Evolutionary conservation across 176 grass and related monocot genomes (phyloP).

Genomic region (Musa itinerans): DNA sequence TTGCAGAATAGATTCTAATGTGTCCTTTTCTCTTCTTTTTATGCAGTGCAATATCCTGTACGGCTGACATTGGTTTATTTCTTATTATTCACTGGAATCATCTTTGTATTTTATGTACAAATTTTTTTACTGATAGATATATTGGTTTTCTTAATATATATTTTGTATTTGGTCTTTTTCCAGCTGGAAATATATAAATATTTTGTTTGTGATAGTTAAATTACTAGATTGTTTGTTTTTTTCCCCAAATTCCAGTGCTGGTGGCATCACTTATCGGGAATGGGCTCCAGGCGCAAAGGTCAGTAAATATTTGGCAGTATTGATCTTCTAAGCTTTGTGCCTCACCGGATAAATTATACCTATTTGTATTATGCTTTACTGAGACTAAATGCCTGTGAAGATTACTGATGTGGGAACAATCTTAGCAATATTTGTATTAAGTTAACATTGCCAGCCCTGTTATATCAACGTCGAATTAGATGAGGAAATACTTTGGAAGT

Average conservation of each 20-base stretch:
- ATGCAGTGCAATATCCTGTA: too few species aligned
- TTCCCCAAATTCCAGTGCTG: conserved; percentile 29
- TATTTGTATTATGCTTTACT: neutral
- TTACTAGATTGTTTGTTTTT: neutral
- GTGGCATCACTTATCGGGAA: conserved; percentile 88
- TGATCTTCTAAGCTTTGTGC: neutral
- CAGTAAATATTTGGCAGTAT: conserved; percentile 20
- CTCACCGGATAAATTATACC: neutral
- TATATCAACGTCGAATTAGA: too few species aligned
- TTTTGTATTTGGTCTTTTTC: neutral
- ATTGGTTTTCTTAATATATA: too few species aligned
- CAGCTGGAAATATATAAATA: neutral
- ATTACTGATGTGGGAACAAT: neutral
- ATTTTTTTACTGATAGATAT: too few species aligned
- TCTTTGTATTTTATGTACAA: too few species aligned
- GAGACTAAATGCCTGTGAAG: neutral
- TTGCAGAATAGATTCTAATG: too few species aligned
- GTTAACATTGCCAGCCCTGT: neutral
- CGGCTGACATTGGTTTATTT: too few species aligned
- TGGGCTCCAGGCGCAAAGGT: conserved; percentile 95
- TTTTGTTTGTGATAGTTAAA: neutral
- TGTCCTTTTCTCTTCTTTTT: too few species aligned
- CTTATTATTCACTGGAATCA: too few species aligned
- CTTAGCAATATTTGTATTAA: neutral
- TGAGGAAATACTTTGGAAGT: too few species aligned